Percentiles rank a stretch among this genome's conserved stretches.
Conservation (phyloP, 495 filamentous ascomycete genomes). For the Hapsidospora chrysogenum region DNA sequence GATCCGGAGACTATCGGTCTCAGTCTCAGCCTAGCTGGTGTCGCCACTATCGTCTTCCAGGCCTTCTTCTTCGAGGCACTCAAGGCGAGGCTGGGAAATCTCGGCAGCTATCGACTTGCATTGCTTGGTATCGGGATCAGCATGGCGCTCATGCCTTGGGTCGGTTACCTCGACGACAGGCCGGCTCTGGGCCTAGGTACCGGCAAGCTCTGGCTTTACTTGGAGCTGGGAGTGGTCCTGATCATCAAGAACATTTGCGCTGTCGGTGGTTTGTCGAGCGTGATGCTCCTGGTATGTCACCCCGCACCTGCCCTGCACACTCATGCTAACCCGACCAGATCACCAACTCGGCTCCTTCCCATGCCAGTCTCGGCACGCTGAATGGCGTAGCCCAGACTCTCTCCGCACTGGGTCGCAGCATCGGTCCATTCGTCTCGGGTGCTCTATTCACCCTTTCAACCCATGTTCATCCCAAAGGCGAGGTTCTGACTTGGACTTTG, state of each 20-base stretch:
- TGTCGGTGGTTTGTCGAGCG: constrained; percentile 77
- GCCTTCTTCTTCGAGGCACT: constrained; percentile 64
- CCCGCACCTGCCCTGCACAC: constrained; percentile 1
- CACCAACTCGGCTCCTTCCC: constrained; percentile 79
- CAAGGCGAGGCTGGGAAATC: constrained; percentile 70
- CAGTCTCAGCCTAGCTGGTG: constrained; percentile 67
- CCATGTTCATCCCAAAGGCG: constrained; percentile 59
- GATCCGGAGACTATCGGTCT: constrained; percentile 70
- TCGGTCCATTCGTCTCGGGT: constrained; percentile 79
- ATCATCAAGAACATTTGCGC: constrained; percentile 79
- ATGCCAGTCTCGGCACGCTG: constrained; percentile 72
- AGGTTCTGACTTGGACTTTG: constrained; percentile 64
- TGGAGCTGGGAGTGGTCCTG: constrained; percentile 62
- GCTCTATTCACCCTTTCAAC: constrained; percentile 62
- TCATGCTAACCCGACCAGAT: constrained; percentile 35
- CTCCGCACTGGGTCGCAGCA: constrained; percentile 74
- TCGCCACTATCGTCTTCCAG: constrained; percentile 78
- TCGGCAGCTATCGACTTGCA: constrained; percentile 60
- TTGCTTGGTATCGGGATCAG: constrained; percentile 70
- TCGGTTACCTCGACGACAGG: constrained; percentile 52
- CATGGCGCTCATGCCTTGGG: constrained; percentile 77
- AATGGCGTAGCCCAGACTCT: constrained; percentile 92
- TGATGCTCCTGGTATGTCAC: constrained; percentile 59
- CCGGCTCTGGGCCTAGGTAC: constrained; percentile 27
- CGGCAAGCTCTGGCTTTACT: constrained; percentile 48